Evolutionary conservation across 176 grass and related monocot genomes (phyloP), one percentile per base, ranked within the genome.

Genomic region (Themeda triandra): DNA sequence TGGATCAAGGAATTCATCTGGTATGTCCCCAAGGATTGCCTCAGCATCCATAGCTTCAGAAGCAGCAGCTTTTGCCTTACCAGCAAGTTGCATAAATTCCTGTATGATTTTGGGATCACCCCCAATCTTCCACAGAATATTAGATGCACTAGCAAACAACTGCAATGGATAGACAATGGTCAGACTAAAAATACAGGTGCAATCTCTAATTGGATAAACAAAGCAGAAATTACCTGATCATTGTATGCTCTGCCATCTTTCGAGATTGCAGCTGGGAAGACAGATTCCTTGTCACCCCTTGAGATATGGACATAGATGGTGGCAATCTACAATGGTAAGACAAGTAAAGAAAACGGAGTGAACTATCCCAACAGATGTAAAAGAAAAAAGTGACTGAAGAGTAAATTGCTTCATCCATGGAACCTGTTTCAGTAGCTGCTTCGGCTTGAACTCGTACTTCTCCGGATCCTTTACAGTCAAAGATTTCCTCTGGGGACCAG

Each of bases 381-480:
- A 80, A 78, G 40, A 78, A 13, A 11, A 18, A 73, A 11, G n/a
- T 25, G 67, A 23, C 59, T 30, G 39, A 11, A 42, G 53, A 66
- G 27, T 83, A 49, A 30, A 73, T 35, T 8, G 18, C 29, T 66
- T 48, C 60, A 83, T 66, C 59, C 70, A 77, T 44, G 42, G 76
- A 19, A 94, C 95, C 89, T 99, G 91, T 81, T 99, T 99, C 81
- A 99, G 87, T 48, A 99, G 84, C 84, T 99, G 89, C 84, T 90
- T 99, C 0, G 96, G 96, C 72, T 81, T 95, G 89, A 96, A 99
- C 81, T 96, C 96, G 18, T 99, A 99, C 79, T 99, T 99, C 83
- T 99, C 96, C 19, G 93, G 96, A 94, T 99, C 96, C 90, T 99
- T 99, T 45, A 99, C 93, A n/a, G 76, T 96, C n/a, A 99, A 83